Conservation (phyloP, 2,329 filamentous ascomycete genomes). For the Penicillium sp. region DNA sequence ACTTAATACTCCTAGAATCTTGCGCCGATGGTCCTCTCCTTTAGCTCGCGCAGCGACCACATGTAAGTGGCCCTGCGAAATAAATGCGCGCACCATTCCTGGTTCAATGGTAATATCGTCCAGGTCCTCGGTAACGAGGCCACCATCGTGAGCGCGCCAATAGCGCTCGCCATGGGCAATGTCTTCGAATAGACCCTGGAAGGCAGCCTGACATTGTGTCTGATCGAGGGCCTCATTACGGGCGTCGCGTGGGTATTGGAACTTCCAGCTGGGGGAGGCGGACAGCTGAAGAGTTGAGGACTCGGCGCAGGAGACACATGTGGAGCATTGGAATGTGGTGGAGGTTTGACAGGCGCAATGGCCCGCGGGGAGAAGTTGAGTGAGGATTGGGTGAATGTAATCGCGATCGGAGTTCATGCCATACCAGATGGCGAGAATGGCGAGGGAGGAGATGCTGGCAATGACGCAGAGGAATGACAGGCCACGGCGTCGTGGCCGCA, state of each 20-base stretch:
- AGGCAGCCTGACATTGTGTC: slow-evolving; percentile 41
- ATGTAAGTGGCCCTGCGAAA: slow-evolving; percentile 42
- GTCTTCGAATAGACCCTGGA: slow-evolving; percentile 48
- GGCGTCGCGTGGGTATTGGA: slow-evolving; percentile 41
- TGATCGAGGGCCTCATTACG: slow-evolving; percentile 38
- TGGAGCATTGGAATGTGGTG: slow-evolving; percentile 47
- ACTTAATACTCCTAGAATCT: slow-evolving; percentile 52
- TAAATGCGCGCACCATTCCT: slow-evolving; percentile 46
- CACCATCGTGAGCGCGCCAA: slow-evolving; percentile 36
- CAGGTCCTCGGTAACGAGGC: slow-evolving; percentile 36
- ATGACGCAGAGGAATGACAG: slow-evolving; percentile 32
- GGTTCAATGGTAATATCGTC: slow-evolving; percentile 36
- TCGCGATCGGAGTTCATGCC: slow-evolving; percentile 46
- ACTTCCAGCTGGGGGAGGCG: slow-evolving; percentile 36
- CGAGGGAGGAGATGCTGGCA: slow-evolving; percentile 27
- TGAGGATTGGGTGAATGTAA: slow-evolving; percentile 45
- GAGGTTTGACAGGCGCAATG: slow-evolving; percentile 48
- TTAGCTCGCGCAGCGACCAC: slow-evolving; percentile 38
- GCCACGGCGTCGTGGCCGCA: slow-evolving; percentile 31
- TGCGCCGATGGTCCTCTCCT: slow-evolving; percentile 47
- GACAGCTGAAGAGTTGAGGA: slow-evolving; percentile 19
- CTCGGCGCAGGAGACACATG: slow-evolving; percentile 40
- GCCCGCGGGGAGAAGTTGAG: slow-evolving; percentile 48
- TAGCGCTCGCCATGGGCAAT: slow-evolving; percentile 38
- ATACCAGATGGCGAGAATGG: slow-evolving; percentile 39